Evolutionary conservation across 108 stramenopile species (phyloP), one percentile per base, ranked within the genome.

Genomic region (Seminavis robusta): DNA sequence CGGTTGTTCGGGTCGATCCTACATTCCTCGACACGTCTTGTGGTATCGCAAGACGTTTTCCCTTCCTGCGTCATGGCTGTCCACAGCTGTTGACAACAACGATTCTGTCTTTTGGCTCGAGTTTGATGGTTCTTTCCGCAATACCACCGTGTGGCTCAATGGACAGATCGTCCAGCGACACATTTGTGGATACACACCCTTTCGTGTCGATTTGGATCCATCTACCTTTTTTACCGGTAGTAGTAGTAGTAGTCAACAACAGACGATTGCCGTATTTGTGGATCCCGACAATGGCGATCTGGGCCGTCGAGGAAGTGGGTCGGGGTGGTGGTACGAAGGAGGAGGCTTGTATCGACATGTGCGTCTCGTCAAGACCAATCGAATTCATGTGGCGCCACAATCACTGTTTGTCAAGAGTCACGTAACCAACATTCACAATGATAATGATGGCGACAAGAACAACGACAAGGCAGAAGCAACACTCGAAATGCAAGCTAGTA

Each of bases 321-420:
- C 56, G 1, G 69, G 69, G 9, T 72, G 71, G 71, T 72, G 72
- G 72, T 73, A 73, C 38, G 72, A 73, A 40, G 72, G 72, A 32
- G 72, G 72, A 36, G 72, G 72, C 16, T 31, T 73, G 20, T 73
- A 73, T 38, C 60, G 72, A 4, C 53, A 61, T 56, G 71, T 73
- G 13, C 41, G 51, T 10, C 41, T 73, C 49, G 13, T 32, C 47
- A 33, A 51, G 20, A 33, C 59, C 9, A 26, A 51, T 27, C 30
- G 25, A 1, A 41, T 49, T 48, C 47, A 49, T 48, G 47, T 60
- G 10, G 36, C 45, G 17, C 46, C 32, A 8, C 20, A 64, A 16
- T 41, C 42, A 26, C 54, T 64, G 13, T 64, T 64, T 47, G 53
- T 57, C 21, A 46, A 55, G 24, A 64, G 63, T 29, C 11, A 9